Base-by-base conservation (phyloP, 106 monocot genomes). In the Acorus calamus region DNA sequence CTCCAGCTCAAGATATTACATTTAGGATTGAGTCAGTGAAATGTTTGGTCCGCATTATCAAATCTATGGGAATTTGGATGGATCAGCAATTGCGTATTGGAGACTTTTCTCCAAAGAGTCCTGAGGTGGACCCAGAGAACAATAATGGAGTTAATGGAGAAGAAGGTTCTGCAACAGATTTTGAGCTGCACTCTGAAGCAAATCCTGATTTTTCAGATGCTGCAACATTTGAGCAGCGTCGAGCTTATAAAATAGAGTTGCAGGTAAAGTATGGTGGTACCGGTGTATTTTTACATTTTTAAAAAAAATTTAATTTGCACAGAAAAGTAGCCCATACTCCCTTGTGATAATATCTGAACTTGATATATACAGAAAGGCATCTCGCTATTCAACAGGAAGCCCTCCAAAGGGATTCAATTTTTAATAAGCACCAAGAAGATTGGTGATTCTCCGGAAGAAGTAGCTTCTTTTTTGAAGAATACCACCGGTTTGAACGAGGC, bases 401-500 rank as follows among this genome's bases (percentile, higher is more conserved):
- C 98, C 54, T 87, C 80, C 7, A 98, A 86, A 75, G 98, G 98
- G 42, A 92, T 98, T 76, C 88, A 88, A 60, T 92, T 88, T 86
- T 77, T 98, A 7, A 85, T 88, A 44, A 83, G 67, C 55, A 68
- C 85, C 47, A 98, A 88, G 67, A 98, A 88, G 64, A 83, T 98
- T 52, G 85, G 84, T 46, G 61, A 77, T 61, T 81, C 87, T 63
- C 88, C 98, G 5, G 88, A 98, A 75, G 91, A 80, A 60, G 88
- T 98, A 7, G 92, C 92, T 72, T 61, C 80, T 9, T 98, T 98
- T 68, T 65, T 98, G 55, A 98, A 74, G 71, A 79, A 60, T 42
- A 69, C 87, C 63, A 46, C 76, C 77, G 98, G 98, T 11, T 75
- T 98, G 62, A 86, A 92, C 76, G 81, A 88, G 69, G 79, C 83